Evolutionary conservation across 495 filamentous ascomycete genomes (phyloP).

Genomic region (Bacidia rubella): DNA sequence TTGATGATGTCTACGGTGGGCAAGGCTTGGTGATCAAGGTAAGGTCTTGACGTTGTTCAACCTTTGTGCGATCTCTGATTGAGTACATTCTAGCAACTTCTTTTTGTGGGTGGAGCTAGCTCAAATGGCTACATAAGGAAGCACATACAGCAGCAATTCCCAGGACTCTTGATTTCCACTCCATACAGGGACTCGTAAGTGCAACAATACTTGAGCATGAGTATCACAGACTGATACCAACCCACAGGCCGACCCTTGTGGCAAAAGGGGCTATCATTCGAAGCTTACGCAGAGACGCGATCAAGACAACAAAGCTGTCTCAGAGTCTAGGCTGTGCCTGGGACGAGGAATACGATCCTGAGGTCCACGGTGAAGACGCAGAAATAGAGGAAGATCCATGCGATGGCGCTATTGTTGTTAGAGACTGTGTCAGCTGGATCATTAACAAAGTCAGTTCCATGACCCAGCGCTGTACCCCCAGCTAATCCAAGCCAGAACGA

Average conservation of each 20-base stretch:
- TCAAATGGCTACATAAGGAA: not conserved
- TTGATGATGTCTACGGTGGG: not conserved
- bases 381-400: not conserved
- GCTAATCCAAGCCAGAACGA: not conserved
- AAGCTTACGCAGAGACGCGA: not conserved
- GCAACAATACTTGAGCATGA: not conserved
- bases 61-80: not conserved
- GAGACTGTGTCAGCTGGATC: not conserved
- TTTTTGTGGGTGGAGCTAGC: not conserved
- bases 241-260: not conserved
- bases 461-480: not conserved
- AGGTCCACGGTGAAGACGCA: not conserved
- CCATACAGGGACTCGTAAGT: not conserved
- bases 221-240: not conserved
- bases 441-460: not conserved
- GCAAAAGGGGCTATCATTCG: not conserved
- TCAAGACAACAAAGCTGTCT: not conserved
- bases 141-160: not conserved
- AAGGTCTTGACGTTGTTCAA: not conserved
- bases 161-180: not conserved
- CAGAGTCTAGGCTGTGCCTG: not conserved
- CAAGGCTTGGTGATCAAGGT: not conserved
- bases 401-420: not conserved
- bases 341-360: not conserved
- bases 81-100: not conserved